Percentiles rank a stretch among this genome's conserved stretches.
Evolutionary conservation across 108 stramenopile genomes (phyloP).

Genomic region (Epithemia pelagica): DNA sequence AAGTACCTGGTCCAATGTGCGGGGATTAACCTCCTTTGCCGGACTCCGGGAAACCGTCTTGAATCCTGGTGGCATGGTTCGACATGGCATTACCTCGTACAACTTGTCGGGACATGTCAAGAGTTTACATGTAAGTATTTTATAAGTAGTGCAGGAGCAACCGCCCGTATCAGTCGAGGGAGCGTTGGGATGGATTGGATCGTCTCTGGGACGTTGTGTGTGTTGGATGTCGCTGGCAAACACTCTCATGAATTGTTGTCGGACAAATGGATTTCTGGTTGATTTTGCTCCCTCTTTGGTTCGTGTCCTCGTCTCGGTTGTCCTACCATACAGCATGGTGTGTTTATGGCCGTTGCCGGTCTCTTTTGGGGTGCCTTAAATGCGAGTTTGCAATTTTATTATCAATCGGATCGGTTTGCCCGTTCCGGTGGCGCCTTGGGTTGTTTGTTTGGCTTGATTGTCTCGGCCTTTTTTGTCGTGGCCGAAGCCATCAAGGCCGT

Average conservation of each 20-base stretch:
- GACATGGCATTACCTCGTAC: constrained; percentile 4
- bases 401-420: constrained; percentile 34
- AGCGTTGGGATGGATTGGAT: too few species aligned
- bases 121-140: neutral
- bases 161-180: too few species aligned
- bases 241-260: too few species aligned
- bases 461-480: constrained; percentile 29
- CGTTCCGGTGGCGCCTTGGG: constrained; percentile 39
- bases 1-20: neutral
- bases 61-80: neutral
- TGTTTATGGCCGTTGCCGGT: neutral
- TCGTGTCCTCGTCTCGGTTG: neutral
- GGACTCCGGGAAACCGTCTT: constrained; percentile 3
- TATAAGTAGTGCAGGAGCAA: too few species aligned
- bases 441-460: constrained; percentile 39
- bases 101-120: constrained; percentile 12
- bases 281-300: too few species aligned
- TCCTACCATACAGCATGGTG: constrained; percentile 4
- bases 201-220: too few species aligned
- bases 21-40: neutral
- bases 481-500: constrained; percentile 18
- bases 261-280: too few species aligned
- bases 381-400: neutral
- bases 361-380: constrained; percentile 11
- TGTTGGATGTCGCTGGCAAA: too few species aligned